These are phyloP conservation scores for Garcia nutans DNA, from an alignment of 345 rosid genomes.

Conservation along the genomic window DNA sequence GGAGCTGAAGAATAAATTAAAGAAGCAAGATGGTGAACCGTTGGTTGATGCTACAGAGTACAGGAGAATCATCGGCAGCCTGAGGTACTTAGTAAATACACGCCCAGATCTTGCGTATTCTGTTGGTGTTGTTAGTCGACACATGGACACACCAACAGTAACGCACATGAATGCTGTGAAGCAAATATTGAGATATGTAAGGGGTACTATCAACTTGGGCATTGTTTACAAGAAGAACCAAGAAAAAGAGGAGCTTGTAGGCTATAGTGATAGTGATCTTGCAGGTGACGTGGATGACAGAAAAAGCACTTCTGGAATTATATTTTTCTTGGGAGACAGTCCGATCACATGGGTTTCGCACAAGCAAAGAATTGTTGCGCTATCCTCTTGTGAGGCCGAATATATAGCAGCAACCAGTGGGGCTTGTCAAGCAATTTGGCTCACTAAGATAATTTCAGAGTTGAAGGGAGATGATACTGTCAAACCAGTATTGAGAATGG, in stretches of 20 bases:
- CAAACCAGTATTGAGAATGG: neutral
- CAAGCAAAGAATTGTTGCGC: too few species aligned
- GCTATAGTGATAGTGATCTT: constrained; percentile 9
- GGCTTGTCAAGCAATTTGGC: neutral
- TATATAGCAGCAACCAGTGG: too few species aligned
- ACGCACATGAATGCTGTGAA: neutral
- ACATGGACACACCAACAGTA: neutral
- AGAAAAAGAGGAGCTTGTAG: neutral
- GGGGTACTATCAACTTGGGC: neutral
- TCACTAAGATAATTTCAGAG: neutral
- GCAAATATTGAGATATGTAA: neutral
- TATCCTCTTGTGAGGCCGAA: too few species aligned
- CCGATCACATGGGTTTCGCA: too few species aligned
- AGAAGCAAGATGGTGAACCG: too few species aligned
- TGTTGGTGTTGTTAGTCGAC: neutral
- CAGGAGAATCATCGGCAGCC: too few species aligned
- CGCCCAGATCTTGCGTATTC: neutral
- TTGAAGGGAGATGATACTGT: neutral
- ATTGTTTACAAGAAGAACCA: neutral
- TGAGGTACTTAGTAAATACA: too few species aligned
- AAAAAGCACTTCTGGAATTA: neutral
- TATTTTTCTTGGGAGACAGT: too few species aligned
- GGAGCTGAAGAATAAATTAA: too few species aligned
- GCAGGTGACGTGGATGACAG: constrained; percentile 3
- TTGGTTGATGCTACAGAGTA: neutral